These are phyloP conservation scores for Dissophora globulifera DNA, from an alignment of 192 early-diverging fungal species.

Conservation along the genomic window DNA sequence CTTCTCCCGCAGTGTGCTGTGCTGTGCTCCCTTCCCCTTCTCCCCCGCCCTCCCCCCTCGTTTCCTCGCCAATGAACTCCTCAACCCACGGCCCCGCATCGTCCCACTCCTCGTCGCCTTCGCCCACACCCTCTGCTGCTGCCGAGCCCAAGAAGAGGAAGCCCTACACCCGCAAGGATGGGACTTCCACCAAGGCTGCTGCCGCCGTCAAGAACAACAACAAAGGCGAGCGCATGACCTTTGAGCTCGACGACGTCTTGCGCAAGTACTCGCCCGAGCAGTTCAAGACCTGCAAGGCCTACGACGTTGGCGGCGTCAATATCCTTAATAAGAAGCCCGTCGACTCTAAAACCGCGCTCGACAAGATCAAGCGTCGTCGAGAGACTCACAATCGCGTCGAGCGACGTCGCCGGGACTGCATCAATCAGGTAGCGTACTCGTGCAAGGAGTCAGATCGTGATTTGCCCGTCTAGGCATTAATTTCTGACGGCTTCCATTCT, in stretches of 20 bases:
- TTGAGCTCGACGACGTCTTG: slow-evolving; percentile 39
- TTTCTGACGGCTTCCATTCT: not conserved
- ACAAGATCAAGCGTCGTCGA: slow-evolving; percentile 72
- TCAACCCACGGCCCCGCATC: not conserved
- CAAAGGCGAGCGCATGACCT: slow-evolving; percentile 43
- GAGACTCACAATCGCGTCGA: slow-evolving; percentile 82
- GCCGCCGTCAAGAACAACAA: slow-evolving; percentile 4
- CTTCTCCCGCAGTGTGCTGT: not conserved
- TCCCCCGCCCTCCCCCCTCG: not conserved
- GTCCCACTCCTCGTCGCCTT: slow-evolving; percentile 5
- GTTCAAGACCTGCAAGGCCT: slow-evolving; percentile 48
- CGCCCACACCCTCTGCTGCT: slow-evolving; percentile 2
- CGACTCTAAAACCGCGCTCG: slow-evolving; percentile 73
- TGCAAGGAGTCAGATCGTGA: not conserved
- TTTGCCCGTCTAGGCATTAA: not conserved
- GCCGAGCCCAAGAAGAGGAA: slow-evolving; percentile 4
- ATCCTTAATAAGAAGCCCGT: slow-evolving; percentile 77
- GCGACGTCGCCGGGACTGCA: slow-evolving; percentile 73
- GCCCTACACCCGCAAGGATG: slow-evolving; percentile 6
- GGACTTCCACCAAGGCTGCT: not conserved
- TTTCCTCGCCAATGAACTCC: slow-evolving; percentile 10
- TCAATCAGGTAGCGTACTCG: slow-evolving; percentile 48
- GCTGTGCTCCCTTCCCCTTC: slow-evolving; percentile 1
- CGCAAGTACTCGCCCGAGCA: slow-evolving; percentile 41
- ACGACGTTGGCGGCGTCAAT: slow-evolving; percentile 73